Conservation (phyloP, 2,329 filamentous ascomycete genomes). For the Pseudogymnoascus sp. region DNA sequence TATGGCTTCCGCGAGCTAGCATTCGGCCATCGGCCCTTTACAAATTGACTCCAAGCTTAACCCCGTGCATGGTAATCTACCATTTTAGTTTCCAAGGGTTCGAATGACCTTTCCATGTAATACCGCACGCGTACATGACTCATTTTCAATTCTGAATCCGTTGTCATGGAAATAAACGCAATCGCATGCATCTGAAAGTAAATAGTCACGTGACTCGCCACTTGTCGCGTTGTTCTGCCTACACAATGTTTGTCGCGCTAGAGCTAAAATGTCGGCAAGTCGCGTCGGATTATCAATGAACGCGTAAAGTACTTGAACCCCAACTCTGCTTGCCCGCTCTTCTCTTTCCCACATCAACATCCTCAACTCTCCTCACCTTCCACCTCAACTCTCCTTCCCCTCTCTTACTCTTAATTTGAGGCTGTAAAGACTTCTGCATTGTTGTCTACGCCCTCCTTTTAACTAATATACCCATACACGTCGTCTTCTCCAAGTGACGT, state of each 20-base stretch:
- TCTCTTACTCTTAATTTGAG: conserved; percentile 15
- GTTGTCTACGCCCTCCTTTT: not conserved
- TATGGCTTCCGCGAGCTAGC: not conserved
- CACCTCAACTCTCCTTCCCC: conserved; percentile 7
- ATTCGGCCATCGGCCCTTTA: not conserved
- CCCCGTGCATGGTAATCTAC: not conserved
- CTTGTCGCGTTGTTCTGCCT: conserved; percentile 7
- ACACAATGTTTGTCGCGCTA: conserved; percentile 10
- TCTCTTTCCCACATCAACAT: conserved; percentile 10
- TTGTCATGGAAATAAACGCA: not conserved
- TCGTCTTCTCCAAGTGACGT: not conserved
- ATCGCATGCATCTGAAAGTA: not conserved
- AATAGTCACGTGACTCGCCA: not conserved
- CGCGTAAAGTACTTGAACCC: conserved; percentile 14
- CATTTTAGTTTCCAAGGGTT: not conserved
- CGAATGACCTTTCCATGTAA: not conserved
- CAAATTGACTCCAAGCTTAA: not conserved
- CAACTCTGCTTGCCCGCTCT: conserved; percentile 4
- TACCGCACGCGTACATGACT: not conserved
- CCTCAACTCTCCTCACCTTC: conserved; percentile 5
- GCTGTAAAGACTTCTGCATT: conserved; percentile 11
- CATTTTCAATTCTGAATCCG: not conserved
- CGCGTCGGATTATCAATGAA: conserved; percentile 11
- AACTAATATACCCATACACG: conserved; percentile 2
- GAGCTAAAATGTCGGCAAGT: conserved; percentile 5